Percentiles rank a stretch among this genome's conserved stretches.
Evolutionary conservation across 768 basidiomycete genomes (phyloP).

Genomic region (Botryobasidium botryosum): DNA sequence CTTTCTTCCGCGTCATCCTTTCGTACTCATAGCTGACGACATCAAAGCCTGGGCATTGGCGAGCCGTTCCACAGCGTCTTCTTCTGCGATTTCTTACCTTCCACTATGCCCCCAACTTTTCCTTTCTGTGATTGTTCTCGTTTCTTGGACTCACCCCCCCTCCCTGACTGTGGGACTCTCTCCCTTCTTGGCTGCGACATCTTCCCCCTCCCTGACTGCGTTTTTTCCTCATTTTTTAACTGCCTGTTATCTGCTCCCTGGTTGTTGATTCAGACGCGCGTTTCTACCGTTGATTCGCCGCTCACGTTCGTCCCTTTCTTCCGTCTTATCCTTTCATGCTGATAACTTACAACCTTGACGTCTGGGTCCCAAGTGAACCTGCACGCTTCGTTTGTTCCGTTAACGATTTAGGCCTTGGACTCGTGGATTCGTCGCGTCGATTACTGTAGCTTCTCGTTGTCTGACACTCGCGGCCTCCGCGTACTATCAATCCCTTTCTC

Average conservation of each 20-base stretch:
- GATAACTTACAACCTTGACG: conserved; percentile 9
- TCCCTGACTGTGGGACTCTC: conserved; percentile 2
- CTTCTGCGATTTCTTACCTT: neutral
- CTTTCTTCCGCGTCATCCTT: conserved; percentile 4
- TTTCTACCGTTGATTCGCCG: neutral
- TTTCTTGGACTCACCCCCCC: neutral
- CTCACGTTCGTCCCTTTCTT: conserved; percentile 11
- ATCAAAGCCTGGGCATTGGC: conserved; percentile 4
- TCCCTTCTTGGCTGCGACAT: neutral
- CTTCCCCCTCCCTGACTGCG: too few species aligned
- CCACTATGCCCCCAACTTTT: neutral
- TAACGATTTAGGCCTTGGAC: too few species aligned
- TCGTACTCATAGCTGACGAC: conserved; percentile 7
- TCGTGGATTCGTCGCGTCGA: too few species aligned
- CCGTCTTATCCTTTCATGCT: conserved; percentile 9
- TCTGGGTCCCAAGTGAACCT: too few species aligned
- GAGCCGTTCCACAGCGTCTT: conserved; percentile 1
- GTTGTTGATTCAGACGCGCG: too few species aligned
- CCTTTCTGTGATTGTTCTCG: neutral
- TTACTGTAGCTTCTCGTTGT: too few species aligned
- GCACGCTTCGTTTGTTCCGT: too few species aligned
- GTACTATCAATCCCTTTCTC: too few species aligned
- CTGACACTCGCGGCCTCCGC: too few species aligned
- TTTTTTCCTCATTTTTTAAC: too few species aligned
- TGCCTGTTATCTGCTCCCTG: too few species aligned